Evolutionary conservation across 2,329 filamentous ascomycete species (phyloP).

Genomic region (Cyclaneusma minus): DNA sequence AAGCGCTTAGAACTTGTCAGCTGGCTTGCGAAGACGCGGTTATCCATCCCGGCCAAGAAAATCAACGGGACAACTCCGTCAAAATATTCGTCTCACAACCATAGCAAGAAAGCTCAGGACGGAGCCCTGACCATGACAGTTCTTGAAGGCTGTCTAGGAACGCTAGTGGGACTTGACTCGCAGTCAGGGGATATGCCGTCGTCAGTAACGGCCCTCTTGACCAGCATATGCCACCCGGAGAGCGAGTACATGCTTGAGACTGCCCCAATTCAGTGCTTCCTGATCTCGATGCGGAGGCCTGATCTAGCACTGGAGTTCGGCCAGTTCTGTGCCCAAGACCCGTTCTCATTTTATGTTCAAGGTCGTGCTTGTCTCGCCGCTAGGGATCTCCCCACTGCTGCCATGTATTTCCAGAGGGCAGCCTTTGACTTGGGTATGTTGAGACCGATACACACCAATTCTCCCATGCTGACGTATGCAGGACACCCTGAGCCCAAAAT

Average conservation of each 20-base stretch:
- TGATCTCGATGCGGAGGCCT: conserved; percentile 41
- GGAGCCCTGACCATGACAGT: conserved; percentile 36
- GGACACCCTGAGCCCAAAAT: conserved; percentile 12
- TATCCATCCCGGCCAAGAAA: conserved; percentile 27
- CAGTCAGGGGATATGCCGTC: conserved; percentile 34
- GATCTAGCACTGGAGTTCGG: conserved; percentile 43
- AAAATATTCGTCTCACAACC: conserved; percentile 15
- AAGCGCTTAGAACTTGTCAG: conserved; percentile 58
- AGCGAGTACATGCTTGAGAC: conserved; percentile 51
- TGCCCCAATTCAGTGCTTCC: conserved; percentile 43
- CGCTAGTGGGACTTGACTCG: conserved; percentile 46
- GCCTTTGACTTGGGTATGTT: conserved; percentile 67
- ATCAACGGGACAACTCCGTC: conserved; percentile 12
- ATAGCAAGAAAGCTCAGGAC: conserved; percentile 26
- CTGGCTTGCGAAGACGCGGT: conserved; percentile 48
- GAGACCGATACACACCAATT: neutral
- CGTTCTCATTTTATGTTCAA: conserved; percentile 67
- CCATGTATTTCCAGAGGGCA: conserved; percentile 65
- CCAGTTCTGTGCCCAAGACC: conserved; percentile 37
- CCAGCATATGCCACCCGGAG: conserved; percentile 46
- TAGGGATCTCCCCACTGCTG: conserved; percentile 58
- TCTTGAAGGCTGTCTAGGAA: conserved; percentile 42
- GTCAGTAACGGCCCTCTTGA: conserved; percentile 50
- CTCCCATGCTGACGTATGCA: conserved; percentile 8
- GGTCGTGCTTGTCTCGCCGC: conserved; percentile 63